Evolutionary conservation across 2,329 filamentous ascomycete genomes (phyloP).

Genomic region (Periconia digitata): DNA sequence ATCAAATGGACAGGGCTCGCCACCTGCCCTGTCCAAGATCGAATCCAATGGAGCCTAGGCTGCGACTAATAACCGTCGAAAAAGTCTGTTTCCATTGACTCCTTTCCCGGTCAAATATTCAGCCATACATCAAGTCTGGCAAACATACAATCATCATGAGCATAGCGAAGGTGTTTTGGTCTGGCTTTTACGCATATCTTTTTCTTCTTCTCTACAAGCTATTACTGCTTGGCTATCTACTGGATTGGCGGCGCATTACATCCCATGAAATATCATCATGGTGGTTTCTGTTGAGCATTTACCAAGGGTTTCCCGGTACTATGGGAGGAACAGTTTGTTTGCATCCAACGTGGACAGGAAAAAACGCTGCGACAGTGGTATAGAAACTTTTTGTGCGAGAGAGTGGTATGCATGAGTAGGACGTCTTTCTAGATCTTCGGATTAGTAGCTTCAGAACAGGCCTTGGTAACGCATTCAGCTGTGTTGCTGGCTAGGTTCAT

Average conservation of each 20-base stretch:
- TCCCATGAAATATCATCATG: not conserved
- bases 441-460: not conserved
- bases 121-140: not conserved
- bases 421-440: not conserved
- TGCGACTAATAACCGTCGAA: no score
- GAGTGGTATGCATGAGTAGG: not conserved
- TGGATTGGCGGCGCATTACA: not conserved
- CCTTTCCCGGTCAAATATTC: slow-evolving; percentile 13
- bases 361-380: not conserved
- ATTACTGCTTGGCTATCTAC: not conserved
- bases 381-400: not conserved
- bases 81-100: not conserved
- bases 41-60: slow-evolving; percentile 20
- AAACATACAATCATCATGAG: slow-evolving; percentile 13
- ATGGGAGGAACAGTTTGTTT: not conserved
- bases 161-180: slow-evolving; percentile 41
- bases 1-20: slow-evolving; percentile 21
- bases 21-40: slow-evolving; percentile 10
- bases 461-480: not conserved
- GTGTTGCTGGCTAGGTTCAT: not conserved
- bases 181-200: not conserved
- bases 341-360: not conserved
- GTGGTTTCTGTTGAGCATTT: not conserved
- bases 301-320: not conserved
- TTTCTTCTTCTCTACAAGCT: not conserved